These are phyloP conservation scores for Marvania coccoides DNA, from an alignment of 139 green algal species.

Conservation along the genomic window DNA sequence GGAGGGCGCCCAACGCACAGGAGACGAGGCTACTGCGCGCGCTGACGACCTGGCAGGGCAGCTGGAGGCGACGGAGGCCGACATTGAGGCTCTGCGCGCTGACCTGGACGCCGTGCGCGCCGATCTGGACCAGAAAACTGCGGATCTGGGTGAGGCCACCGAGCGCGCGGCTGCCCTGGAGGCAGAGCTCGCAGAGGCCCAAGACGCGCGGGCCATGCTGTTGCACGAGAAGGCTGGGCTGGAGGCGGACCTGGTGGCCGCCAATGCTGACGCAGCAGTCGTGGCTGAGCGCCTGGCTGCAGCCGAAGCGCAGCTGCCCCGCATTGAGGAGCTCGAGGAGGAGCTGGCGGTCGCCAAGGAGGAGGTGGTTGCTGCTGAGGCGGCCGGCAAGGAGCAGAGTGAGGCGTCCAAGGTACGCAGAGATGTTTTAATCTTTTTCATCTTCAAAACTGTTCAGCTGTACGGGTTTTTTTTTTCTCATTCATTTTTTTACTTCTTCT, in stretches of 20 bases:
- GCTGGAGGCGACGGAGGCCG: constrained; percentile 11
- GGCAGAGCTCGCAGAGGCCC: constrained; percentile 21
- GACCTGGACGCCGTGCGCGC: constrained; percentile 1
- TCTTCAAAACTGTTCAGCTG: not conserved
- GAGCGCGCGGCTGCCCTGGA: too few species aligned
- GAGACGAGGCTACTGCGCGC: not conserved
- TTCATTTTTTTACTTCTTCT: too few species aligned
- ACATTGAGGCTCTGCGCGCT: not conserved
- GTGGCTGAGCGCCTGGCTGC: too few species aligned
- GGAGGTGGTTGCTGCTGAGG: constrained; percentile 20
- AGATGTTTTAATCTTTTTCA: not conserved
- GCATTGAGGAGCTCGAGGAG: constrained; percentile 47
- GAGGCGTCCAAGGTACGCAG: too few species aligned
- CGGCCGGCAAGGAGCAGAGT: constrained; percentile 16
- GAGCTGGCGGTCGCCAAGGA: constrained; percentile 27
- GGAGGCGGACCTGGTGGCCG: constrained; percentile 15
- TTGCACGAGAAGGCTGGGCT: constrained; percentile 11
- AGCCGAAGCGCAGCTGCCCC: constrained; percentile 47
- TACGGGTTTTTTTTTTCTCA: too few species aligned
- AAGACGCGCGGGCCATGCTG: constrained; percentile 15
- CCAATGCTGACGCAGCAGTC: constrained; percentile 6
- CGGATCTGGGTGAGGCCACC: not conserved
- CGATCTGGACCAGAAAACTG: not conserved
- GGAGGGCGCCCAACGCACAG: constrained; percentile 9
- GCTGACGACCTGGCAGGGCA: constrained; percentile 8